phyloP scores from a whole-genome alignment of 192 early-diverging fungal species.

The Spinellus fusiger region DNA sequence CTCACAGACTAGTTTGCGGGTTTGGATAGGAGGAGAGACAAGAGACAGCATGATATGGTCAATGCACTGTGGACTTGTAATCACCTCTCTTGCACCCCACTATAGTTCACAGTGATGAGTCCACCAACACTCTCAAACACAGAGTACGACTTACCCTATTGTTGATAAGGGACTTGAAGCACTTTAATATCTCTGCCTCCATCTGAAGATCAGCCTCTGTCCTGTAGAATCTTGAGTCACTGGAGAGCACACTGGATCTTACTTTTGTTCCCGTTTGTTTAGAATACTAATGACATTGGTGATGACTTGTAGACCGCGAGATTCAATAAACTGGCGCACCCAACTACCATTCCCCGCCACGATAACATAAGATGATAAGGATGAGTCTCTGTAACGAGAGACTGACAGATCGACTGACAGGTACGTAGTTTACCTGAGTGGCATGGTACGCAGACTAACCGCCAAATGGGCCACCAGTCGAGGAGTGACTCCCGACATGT shows the following conservation, averaged over 20 bases:
- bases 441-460: slow-evolving; percentile 49
- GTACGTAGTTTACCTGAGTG: slow-evolving; percentile 43
- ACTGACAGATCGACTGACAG: neutral
- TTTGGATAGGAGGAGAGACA: slow-evolving; percentile 66
- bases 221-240: slow-evolving; percentile 27
- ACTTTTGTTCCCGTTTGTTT: slow-evolving; percentile 52
- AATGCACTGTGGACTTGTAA: slow-evolving; percentile 66
- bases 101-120: slow-evolving; percentile 22
- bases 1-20: slow-evolving; percentile 68
- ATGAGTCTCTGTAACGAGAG: neutral
- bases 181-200: slow-evolving; percentile 77
- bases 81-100: slow-evolving; percentile 75
- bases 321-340: slow-evolving; percentile 76
- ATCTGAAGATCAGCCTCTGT: slow-evolving; percentile 67
- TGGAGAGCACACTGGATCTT: slow-evolving; percentile 6
- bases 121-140: neutral
- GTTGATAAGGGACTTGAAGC: slow-evolving; percentile 73
- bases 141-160: slow-evolving; percentile 30
- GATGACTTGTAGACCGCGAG: slow-evolving; percentile 65
- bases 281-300: slow-evolving; percentile 62
- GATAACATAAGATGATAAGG: neutral
- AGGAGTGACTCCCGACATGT: slow-evolving; percentile 42
- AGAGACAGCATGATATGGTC: slow-evolving; percentile 67
- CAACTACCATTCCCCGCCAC: slow-evolving; percentile 35
- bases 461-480: slow-evolving; percentile 43